phyloP scores from a whole-genome alignment of 352 stramenopile genomes.

The Aphanomyces invadans region DNA sequence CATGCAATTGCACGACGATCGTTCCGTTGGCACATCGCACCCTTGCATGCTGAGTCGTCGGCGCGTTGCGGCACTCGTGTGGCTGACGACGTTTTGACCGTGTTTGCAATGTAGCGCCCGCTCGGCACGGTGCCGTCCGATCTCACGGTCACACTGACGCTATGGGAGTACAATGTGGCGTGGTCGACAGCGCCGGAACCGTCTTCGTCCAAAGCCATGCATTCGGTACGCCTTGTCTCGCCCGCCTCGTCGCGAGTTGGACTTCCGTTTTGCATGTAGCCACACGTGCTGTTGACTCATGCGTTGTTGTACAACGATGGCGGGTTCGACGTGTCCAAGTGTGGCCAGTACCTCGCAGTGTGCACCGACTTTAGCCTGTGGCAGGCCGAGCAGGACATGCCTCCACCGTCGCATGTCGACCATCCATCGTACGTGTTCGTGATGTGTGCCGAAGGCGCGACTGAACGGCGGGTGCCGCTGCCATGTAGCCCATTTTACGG shows the following conservation, averaged over 20 bases:
- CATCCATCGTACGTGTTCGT: neutral
- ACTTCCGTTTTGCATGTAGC: neutral
- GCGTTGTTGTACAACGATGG: conserved; percentile 97
- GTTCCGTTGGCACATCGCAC: neutral
- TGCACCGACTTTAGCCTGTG: conserved; percentile 91
- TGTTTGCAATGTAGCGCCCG: conserved; percentile 38
- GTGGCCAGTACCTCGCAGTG: conserved; percentile 90
- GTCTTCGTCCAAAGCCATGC: conserved; percentile 72
- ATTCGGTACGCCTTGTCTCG: conserved; percentile 34
- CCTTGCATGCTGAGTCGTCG: too few relatives aligned
- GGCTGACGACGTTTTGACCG: neutral
- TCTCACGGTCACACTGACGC: conserved; percentile 89
- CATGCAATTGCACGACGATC: neutral
- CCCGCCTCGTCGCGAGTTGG: neutral
- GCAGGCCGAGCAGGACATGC: conserved; percentile 55
- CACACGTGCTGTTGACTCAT: conserved; percentile 75
- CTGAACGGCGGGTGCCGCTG: too few relatives aligned
- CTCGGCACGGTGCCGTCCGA: conserved; percentile 66
- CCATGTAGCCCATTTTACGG: too few relatives aligned
- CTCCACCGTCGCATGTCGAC: neutral
- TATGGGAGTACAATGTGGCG: conserved; percentile 91
- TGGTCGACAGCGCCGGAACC: conserved; percentile 68
- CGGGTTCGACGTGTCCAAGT: conserved; percentile 94
- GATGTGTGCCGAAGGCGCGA: too few relatives aligned
- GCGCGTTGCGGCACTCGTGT: too few relatives aligned